phyloP scores from a whole-genome alignment of 1,139 yeast species.

The Zygosaccharomyces pseudobailii region DNA sequence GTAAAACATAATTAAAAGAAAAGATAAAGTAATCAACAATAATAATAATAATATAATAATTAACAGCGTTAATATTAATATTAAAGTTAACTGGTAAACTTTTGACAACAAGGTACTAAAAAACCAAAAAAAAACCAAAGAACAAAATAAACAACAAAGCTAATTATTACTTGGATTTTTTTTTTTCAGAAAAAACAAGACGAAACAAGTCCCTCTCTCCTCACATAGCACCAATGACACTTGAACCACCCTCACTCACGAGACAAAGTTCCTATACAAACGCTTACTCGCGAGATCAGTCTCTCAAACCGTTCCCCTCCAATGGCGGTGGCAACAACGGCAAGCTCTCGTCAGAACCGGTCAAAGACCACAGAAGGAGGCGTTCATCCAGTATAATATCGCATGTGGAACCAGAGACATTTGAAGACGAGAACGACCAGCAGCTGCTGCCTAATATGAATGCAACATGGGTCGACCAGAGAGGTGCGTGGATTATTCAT shows the following conservation, averaged over 20 bases:
- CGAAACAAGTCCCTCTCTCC: no score
- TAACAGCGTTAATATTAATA: not conserved
- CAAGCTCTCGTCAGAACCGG: constrained; percentile 29
- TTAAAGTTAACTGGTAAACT: no score
- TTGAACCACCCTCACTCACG: constrained; percentile 3
- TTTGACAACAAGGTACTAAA: no score
- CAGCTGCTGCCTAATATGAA: constrained; percentile 82
- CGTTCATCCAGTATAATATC: constrained; percentile 70
- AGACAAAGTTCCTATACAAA: constrained; percentile 3
- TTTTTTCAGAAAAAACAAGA: no score
- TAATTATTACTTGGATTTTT: no score
- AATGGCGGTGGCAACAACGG: constrained; percentile 8
- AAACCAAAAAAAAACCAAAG: no score
- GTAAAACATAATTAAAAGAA: not conserved
- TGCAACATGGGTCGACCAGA: constrained; percentile 93
- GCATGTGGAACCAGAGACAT: constrained; percentile 87
- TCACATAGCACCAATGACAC: not conserved
- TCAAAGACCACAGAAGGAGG: constrained; percentile 41
- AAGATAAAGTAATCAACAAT: not conserved
- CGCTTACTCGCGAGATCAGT: constrained; percentile 8
- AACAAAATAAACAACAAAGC: no score
- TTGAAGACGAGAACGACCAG: constrained; percentile 91
- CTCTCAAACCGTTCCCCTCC: constrained; percentile 14
- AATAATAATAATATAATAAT: not conserved
- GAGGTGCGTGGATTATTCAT: constrained; percentile 95